phyloP scores from a whole-genome alignment of 352 stramenopile genomes.

The Peronosclerospora sorghi region DNA sequence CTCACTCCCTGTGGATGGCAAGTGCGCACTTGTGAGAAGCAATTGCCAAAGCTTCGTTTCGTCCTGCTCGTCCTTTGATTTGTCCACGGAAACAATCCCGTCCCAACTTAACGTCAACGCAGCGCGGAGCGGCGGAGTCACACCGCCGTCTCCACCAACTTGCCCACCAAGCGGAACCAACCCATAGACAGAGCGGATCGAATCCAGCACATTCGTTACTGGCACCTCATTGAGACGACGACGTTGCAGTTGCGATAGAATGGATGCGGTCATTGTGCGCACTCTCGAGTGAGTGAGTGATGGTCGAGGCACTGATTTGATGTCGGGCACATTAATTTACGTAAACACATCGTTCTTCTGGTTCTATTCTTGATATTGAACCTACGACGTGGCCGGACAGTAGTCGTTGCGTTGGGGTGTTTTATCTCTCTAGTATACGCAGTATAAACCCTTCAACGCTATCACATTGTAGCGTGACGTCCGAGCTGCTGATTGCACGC shows the following conservation, averaged over 20 bases:
- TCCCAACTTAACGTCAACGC: no score
- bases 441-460: no score
- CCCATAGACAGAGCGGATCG: conserved; percentile 36
- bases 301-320: background rate
- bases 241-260: conserved; percentile 30
- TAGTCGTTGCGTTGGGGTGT: no score
- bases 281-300: background rate
- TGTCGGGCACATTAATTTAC: background rate
- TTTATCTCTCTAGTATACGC: no score
- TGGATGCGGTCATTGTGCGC: conserved; percentile 4
- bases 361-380: no score
- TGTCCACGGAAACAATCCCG: background rate
- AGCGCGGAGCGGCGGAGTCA: conserved; percentile 12
- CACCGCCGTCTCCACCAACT: conserved; percentile 7
- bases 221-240: conserved; percentile 20
- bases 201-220: conserved; percentile 19
- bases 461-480: no score
- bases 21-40: conserved; percentile 17
- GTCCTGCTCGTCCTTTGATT: background rate
- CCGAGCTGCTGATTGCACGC: no score
- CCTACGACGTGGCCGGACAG: no score
- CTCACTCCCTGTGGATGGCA: conserved; percentile 18
- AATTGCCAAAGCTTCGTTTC: conserved; percentile 19
- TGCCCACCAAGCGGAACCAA: conserved; percentile 40
- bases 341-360: no score